These are phyloP conservation scores for Penicillium argentinense DNA, from an alignment of 495 filamentous ascomycete genomes.

Conservation along the genomic window DNA sequence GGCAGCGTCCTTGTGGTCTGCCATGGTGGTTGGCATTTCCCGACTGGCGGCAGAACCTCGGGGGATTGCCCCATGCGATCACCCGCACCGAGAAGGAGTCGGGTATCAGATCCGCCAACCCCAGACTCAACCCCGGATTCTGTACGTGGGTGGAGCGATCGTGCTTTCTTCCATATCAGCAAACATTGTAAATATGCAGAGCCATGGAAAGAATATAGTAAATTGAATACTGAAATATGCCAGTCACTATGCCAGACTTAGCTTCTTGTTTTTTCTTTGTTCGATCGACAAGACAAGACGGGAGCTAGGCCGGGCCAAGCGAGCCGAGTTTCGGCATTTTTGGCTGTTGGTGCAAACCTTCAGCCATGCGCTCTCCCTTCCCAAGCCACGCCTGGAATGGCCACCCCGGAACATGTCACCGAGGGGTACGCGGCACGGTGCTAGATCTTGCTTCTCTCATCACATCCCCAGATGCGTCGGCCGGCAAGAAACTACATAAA, in stretches of 20 bases:
- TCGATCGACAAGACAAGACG: no score
- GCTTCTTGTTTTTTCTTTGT: no score
- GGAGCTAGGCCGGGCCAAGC: not conserved
- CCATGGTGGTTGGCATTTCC: slow-evolving; percentile 1
- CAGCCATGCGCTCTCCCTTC: not conserved
- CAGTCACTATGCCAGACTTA: not conserved
- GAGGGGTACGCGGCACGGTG: no score
- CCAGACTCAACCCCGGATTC: slow-evolving; percentile 1
- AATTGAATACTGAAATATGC: not conserved
- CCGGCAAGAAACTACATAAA: no score
- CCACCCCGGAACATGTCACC: no score
- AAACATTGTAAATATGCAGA: no score
- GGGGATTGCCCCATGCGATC: not conserved
- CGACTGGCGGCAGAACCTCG: slow-evolving; percentile 6
- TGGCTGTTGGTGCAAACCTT: not conserved
- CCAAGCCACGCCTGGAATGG: not conserved
- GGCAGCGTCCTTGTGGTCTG: no score
- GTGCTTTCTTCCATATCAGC: no score
- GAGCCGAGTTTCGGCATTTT: not conserved
- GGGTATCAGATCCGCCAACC: not conserved
- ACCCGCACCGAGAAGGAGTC: not conserved
- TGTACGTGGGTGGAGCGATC: no score
- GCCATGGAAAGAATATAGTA: no score
- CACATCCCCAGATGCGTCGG: no score
- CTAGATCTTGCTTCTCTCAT: no score